A percentile compares a stretch with the other conserved stretches of the same genome.
Conservation (phyloP, 2,329 filamentous ascomycete species). For the Fusarium lateritium region DNA sequence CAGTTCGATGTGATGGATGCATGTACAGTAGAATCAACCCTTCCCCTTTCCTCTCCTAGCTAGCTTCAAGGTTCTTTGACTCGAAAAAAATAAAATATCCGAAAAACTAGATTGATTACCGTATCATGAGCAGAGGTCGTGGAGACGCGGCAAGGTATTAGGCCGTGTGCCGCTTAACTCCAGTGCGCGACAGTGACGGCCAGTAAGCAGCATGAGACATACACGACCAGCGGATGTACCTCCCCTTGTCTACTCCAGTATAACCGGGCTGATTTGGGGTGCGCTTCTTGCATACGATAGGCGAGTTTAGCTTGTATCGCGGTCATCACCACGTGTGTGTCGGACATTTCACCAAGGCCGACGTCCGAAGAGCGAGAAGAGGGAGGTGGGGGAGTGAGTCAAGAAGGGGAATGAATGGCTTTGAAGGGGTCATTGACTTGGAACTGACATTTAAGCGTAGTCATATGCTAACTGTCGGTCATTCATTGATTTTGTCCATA, state of each 20-base stretch:
- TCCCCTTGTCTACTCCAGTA: slow-evolving; percentile 7
- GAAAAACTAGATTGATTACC: slow-evolving; percentile 5
- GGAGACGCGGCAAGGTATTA: slow-evolving; percentile 27
- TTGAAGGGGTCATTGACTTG: slow-evolving; percentile 37
- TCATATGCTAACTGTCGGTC: no score
- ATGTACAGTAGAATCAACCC: neutral
- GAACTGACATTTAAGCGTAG: no score
- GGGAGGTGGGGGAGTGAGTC: slow-evolving; percentile 27
- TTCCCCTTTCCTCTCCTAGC: neutral
- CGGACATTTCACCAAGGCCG: slow-evolving; percentile 49
- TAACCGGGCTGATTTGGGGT: slow-evolving; percentile 24
- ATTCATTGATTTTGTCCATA: no score
- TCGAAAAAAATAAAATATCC: slow-evolving; percentile 15
- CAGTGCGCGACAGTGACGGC: slow-evolving; percentile 11
- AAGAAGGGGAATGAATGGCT: neutral
- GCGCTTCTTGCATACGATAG: slow-evolving; percentile 16
- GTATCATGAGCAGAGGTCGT: neutral
- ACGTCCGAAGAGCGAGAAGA: slow-evolving; percentile 48
- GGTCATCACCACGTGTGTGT: slow-evolving; percentile 27
- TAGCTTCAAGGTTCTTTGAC: neutral
- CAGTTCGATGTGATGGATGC: slow-evolving; percentile 7
- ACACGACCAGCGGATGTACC: slow-evolving; percentile 28
- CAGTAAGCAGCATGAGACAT: slow-evolving; percentile 28
- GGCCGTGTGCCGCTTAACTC: slow-evolving; percentile 28
- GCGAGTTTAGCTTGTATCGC: slow-evolving; percentile 6